These are phyloP conservation scores for Colletotrichum cordylinicola DNA, from an alignment of 2,329 filamentous ascomycete genomes.

Conservation along the genomic window DNA sequence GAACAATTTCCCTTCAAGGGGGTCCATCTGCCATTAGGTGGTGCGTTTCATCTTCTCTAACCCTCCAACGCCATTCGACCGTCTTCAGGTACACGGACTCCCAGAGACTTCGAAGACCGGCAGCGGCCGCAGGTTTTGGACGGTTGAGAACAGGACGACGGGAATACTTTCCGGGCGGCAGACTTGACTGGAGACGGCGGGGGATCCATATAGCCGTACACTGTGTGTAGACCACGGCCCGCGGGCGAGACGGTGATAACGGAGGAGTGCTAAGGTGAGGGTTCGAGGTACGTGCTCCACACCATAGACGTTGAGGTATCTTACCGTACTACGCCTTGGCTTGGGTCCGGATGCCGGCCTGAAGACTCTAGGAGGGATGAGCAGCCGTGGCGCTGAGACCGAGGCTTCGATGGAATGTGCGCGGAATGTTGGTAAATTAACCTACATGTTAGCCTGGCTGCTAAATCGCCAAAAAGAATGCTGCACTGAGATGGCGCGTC, in stretches of 20 bases:
- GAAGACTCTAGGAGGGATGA: conserved; percentile 1
- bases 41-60: conserved; percentile 22
- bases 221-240: background rate
- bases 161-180: background rate
- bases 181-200: background rate
- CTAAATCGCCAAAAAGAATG: conserved; percentile 13
- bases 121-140: conserved; percentile 4
- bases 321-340: background rate
- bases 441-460: background rate
- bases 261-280: background rate
- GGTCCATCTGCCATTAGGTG: conserved; percentile 19
- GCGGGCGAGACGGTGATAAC: background rate
- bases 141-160: background rate
- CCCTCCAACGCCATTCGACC: conserved; percentile 10
- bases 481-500: conserved; percentile 1
- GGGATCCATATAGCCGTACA: background rate
- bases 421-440: conserved; percentile 10
- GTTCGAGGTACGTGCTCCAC: conserved; percentile 1
- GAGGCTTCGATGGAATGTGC: conserved; percentile 13
- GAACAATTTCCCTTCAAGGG: conserved; percentile 14
- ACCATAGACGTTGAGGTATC: conserved; percentile 12
- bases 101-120: background rate
- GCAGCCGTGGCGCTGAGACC: background rate
- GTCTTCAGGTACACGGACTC: conserved; percentile 7
- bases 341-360: background rate